Percentiles rank a stretch among this genome's conserved stretches.
Evolutionary conservation across 2,329 filamentous ascomycete genomes (phyloP).

Genomic region (Aspergillus brunneoviolaceus): DNA sequence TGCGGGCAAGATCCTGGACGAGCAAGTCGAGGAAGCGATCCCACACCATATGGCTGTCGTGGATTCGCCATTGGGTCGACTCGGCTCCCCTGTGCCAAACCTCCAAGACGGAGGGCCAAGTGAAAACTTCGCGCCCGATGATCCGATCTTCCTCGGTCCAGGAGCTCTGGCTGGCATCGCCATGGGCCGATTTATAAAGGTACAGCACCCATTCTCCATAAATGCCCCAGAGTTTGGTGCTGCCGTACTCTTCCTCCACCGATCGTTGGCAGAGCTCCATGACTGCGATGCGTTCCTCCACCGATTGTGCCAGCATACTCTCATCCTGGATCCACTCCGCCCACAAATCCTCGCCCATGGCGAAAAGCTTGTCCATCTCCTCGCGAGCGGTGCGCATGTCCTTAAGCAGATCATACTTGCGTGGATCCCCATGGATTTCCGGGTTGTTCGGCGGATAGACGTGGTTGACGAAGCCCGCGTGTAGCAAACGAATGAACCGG

Average conservation of each 20-base stretch:
- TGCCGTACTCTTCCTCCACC: conserved; percentile 61
- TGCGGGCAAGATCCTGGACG: conserved; percentile 52
- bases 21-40: conserved; percentile 59
- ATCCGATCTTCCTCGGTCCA: conserved; percentile 59
- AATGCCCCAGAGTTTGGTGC: conserved; percentile 60
- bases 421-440: conserved; percentile 46
- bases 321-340: conserved; percentile 64
- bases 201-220: conserved; percentile 62
- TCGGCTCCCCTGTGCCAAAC: conserved; percentile 58
- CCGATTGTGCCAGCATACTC: conserved; percentile 54
- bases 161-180: conserved; percentile 37
- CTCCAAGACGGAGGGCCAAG: conserved; percentile 54
- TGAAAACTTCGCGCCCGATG: conserved; percentile 60
- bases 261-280: conserved; percentile 61
- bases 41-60: conserved; percentile 63
- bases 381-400: conserved; percentile 52
- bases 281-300: conserved; percentile 58
- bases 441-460: conserved; percentile 47
- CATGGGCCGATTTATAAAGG: conserved; percentile 54
- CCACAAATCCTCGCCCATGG: conserved; percentile 64
- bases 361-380: conserved; percentile 62
- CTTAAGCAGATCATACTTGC: conserved; percentile 47
- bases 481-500: conserved; percentile 48
- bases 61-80: conserved; percentile 60
- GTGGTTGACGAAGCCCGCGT: conserved; percentile 49